Conservation (phyloP, 768 basidiomycete genomes). For the Boletus sensibilis region DNA sequence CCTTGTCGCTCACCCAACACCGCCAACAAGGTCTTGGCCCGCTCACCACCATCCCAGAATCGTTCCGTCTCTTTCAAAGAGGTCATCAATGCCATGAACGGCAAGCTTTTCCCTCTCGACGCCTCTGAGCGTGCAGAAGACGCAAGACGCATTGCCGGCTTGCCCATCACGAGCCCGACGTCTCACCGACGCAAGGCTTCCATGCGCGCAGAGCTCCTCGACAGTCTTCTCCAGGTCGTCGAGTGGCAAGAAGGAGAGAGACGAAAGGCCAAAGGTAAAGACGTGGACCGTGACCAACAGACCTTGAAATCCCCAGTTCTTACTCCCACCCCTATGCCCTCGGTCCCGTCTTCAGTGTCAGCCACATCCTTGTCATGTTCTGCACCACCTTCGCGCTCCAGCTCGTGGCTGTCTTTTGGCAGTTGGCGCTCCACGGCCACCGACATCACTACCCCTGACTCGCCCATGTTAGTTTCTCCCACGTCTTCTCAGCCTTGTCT, state of each 20-base stretch:
- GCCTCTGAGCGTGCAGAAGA: conserved; percentile 33
- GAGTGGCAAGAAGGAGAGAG: conserved; percentile 43
- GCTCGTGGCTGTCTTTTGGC: conserved; percentile 44
- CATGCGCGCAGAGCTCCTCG: conserved; percentile 39
- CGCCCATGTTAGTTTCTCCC: conserved; percentile 36
- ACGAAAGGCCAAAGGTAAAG: conserved; percentile 40
- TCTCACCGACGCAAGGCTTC: conserved; percentile 22
- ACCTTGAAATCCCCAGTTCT: conserved; percentile 6
- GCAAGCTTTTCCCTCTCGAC: conserved; percentile 52
- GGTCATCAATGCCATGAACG: conserved; percentile 57
- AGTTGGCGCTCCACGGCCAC: conserved; percentile 41
- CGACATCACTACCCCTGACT: conserved; percentile 33
- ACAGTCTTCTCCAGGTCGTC: conserved; percentile 43
- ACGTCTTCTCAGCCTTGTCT: conserved; percentile 23
- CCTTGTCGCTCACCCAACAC: conserved; percentile 20
- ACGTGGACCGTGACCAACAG: conserved; percentile 34
- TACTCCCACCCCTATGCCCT: conserved; percentile 17
- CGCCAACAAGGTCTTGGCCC: conserved; percentile 3
- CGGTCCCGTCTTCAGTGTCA: conserved; percentile 24
- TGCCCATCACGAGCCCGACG: conserved; percentile 17
- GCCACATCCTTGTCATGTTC: conserved; percentile 26
- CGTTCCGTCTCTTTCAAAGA: conserved; percentile 53
- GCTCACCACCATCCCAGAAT: conserved; percentile 19
- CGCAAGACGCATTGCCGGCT: conserved; percentile 28
- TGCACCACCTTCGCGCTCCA: conserved; percentile 35